Base-by-base conservation (phyloP, 305 asterid species). In the Fraxinus greggii region DNA sequence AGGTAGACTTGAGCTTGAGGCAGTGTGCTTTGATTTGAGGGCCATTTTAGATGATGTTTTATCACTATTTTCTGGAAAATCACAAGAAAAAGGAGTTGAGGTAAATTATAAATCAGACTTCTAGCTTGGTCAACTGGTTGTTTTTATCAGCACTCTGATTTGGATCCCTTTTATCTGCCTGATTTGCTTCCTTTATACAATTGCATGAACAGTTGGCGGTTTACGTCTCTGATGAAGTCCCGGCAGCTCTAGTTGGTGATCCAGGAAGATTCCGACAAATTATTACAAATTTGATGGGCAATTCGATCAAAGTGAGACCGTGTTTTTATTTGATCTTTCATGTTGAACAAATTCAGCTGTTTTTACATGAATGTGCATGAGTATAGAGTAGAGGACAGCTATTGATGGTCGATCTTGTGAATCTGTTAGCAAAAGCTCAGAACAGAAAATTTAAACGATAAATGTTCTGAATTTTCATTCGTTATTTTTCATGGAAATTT, bases 1-100 rank as follows among this genome's bases (percentile, higher is more conserved):
- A 26, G 99, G 99, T 42, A 96, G 91, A 85, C 98, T 96, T 15
- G 99, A 96, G 95, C 99, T 96, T 5, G 98, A 94, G 90, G 94
- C 94, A 15, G 98, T 93, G 85, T 88, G 88, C 81, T 96, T 96
- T 65, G 95, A 96, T 78, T 84, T 92, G 86, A 92, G 98, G 88
- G 94, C 90, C 13, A 89, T 93, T 86, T 88, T 96, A 74, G 99
- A 96, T 76, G 98, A 93, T 78, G 97, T 96, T 51, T 80, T 96
- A 75, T 96, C 98, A 5, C 91, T 95, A 24, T 94, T 96, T 86
- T 94, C 94, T 17, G 98, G 98, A 83, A 96, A 92, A 87, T 90
- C 95, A 28, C 98, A 93, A 84, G 93, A 92, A 80, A 96, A 93
- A 86, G 92, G 93, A 83, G 90, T 96, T 17, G 99, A 96, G 99